Evolutionary conservation across 2,329 filamentous ascomycete genomes (phyloP).

Genomic region (Diaporthe aspalathi): DNA sequence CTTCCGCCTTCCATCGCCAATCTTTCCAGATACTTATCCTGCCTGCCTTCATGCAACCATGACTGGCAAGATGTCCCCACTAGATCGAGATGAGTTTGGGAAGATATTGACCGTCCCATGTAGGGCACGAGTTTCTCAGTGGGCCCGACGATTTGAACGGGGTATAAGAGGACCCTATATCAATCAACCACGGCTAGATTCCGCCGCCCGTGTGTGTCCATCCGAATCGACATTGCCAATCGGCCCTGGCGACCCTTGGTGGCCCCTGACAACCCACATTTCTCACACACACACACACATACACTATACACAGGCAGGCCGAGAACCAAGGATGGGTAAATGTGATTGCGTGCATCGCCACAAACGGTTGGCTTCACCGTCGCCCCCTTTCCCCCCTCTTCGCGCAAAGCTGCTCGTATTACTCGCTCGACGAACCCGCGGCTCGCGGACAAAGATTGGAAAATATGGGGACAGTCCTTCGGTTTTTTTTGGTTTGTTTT

Average conservation of each 20-base stretch:
- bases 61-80: background rate
- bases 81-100: conserved; percentile 15
- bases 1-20: background rate
- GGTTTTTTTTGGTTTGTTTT: too few relatives aligned
- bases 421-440: background rate
- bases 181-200: background rate
- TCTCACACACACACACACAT: background rate
- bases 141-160: conserved; percentile 11
- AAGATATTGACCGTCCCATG: conserved; percentile 8
- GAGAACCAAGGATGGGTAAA: background rate
- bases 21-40: background rate
- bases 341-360: background rate
- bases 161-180: background rate
- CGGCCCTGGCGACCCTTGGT: background rate
- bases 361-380: too few relatives aligned
- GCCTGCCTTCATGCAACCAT: background rate
- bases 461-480: conserved; percentile 8
- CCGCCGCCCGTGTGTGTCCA: background rate
- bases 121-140: background rate
- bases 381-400: background rate
- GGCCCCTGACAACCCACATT: background rate
- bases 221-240: background rate
- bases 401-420: background rate
- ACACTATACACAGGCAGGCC: background rate
- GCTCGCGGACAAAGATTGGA: conserved; percentile 2